These are phyloP conservation scores for Jamesozyma rosinii DNA, from an alignment of 805 yeast species.

Conservation along the genomic window DNA sequence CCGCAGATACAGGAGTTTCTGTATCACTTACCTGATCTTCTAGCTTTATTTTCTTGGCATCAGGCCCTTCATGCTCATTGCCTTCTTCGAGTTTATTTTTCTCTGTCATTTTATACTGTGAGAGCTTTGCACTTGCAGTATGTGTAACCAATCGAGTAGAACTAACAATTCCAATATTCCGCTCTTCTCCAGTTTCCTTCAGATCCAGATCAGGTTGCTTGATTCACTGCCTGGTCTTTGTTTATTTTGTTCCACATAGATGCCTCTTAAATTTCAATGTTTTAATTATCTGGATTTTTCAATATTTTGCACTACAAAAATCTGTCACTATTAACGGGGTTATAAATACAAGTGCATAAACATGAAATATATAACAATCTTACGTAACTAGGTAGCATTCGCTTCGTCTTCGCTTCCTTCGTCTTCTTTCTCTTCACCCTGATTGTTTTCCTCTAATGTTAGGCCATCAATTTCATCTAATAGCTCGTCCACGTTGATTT, in stretches of 20 bases:
- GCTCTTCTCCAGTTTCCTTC: too few species aligned
- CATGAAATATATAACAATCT: too few species aligned
- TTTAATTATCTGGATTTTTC: background rate
- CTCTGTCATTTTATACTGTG: background rate
- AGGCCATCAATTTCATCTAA: constrained; percentile 90
- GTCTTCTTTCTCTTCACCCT: constrained; percentile 2
- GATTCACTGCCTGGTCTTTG: background rate
- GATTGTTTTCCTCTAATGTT: constrained; percentile 54
- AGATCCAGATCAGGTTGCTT: background rate
- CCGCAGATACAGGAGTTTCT: background rate
- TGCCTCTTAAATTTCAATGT: background rate
- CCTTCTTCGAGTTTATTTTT: background rate
- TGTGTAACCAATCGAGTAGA: background rate
- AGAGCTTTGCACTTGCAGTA: background rate
- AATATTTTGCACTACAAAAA: background rate
- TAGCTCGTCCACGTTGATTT: constrained; percentile 80
- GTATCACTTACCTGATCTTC: background rate
- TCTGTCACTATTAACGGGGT: background rate
- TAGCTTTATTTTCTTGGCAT: background rate
- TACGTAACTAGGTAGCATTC: too few species aligned
- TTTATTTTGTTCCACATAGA: background rate
- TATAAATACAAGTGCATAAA: background rate
- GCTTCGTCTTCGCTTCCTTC: background rate
- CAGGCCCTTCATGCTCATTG: background rate
- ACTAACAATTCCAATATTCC: too few species aligned